These are phyloP conservation scores for Podaxis sp. DNA, from an alignment of 768 basidiomycete species.

Conservation along the genomic window DNA sequence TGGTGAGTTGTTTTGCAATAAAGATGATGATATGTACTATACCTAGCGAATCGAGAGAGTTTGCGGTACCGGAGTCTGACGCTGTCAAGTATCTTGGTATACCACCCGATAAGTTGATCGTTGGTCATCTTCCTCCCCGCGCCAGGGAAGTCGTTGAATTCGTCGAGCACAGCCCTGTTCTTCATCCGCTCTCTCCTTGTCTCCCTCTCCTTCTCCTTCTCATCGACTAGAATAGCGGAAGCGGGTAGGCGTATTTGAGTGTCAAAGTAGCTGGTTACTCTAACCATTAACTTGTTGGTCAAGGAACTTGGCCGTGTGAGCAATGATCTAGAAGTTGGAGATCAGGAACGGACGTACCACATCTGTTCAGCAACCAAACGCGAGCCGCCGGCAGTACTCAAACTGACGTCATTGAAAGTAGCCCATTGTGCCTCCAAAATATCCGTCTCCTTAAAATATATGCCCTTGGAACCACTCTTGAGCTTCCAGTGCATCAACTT, in stretches of 20 bases:
- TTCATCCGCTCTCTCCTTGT: constrained; percentile 15
- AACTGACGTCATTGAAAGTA: constrained; percentile 89
- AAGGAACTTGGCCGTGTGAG: constrained; percentile 58
- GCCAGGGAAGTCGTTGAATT: constrained; percentile 27
- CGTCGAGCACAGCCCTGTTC: constrained; percentile 12
- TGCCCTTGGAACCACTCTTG: constrained; percentile 87
- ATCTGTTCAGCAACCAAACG: constrained; percentile 92
- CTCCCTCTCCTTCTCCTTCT: constrained; percentile 17
- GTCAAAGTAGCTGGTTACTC: constrained; percentile 93
- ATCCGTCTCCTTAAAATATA: constrained; percentile 97
- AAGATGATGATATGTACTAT: constrained; percentile 19
- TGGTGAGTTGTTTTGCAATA: constrained; percentile 14
- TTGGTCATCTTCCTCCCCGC: constrained; percentile 63
- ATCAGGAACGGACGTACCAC: constrained; percentile 55
- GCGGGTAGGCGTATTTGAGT: constrained; percentile 83
- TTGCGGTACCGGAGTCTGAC: constrained; percentile 92
- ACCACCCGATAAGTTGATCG: constrained; percentile 86
- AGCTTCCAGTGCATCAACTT: constrained; percentile 94
- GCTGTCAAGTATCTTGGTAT: constrained; percentile 89
- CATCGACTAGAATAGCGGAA: constrained; percentile 34
- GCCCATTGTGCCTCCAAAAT: constrained; percentile 97
- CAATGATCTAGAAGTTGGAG: background rate
- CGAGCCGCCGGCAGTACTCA: constrained; percentile 86
- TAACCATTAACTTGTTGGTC: constrained; percentile 89
- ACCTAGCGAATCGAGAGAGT: constrained; percentile 91